Percentiles rank a stretch among this genome's conserved stretches.
Evolutionary conservation across 257 asterid genomes (phyloP).

Genomic region (Gynochthodes officinalis): DNA sequence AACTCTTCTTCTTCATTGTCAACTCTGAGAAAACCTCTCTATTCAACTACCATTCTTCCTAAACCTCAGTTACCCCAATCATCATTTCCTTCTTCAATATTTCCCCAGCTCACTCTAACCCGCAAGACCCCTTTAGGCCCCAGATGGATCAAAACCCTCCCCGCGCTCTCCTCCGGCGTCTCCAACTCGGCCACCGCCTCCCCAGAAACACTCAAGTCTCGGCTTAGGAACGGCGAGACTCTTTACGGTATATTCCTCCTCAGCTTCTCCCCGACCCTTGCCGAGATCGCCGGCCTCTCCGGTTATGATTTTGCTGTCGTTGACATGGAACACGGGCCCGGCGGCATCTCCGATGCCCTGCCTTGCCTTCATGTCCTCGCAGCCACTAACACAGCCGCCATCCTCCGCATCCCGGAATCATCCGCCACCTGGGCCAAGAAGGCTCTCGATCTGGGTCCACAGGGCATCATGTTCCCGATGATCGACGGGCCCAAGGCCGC

Average conservation of each 20-base stretch:
- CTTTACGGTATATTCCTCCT: slow-evolving; percentile 80
- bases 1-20: slow-evolving; percentile 29
- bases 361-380: slow-evolving; percentile 71
- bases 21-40: slow-evolving; percentile 35
- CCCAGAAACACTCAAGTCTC: slow-evolving; percentile 50
- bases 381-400: slow-evolving; percentile 62
- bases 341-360: slow-evolving; percentile 68
- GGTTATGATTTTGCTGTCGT: slow-evolving; percentile 83
- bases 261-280: slow-evolving; percentile 69
- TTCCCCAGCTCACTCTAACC: slow-evolving; percentile 16
- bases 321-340: slow-evolving; percentile 92
- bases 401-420: slow-evolving; percentile 72
- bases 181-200: slow-evolving; percentile 14
- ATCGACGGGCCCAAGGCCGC: slow-evolving; percentile 67
- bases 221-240: slow-evolving; percentile 62
- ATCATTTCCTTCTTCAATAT: not conserved
- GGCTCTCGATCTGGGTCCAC: slow-evolving; percentile 88
- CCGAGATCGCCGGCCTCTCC: slow-evolving; percentile 73
- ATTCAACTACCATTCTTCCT: not conserved
- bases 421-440: slow-evolving; percentile 74
- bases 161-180: slow-evolving; percentile 23
- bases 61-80: slow-evolving; percentile 12
- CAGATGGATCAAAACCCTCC: slow-evolving; percentile 15
- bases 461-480: slow-evolving; percentile 92
- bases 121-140: slow-evolving; percentile 21